These are phyloP conservation scores for Trichoderma harzianum DNA, from an alignment of 2,329 filamentous ascomycete species.

Conservation along the genomic window DNA sequence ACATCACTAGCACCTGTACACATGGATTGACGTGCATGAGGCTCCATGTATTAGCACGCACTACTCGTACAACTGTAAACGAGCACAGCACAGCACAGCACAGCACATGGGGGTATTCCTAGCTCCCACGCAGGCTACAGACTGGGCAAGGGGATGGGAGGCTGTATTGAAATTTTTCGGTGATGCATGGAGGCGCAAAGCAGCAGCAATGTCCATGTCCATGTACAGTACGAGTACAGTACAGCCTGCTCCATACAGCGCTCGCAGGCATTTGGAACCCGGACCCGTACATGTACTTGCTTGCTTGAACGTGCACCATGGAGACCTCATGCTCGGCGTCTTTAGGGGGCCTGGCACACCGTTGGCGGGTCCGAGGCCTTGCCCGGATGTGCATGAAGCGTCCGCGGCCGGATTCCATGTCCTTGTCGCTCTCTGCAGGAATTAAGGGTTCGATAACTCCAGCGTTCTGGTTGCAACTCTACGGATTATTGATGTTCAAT, in stretches of 20 bases:
- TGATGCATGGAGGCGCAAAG: not conserved
- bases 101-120: too few species aligned
- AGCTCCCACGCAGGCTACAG: not conserved
- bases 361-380: not conserved
- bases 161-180: not conserved
- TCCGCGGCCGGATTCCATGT: not conserved
- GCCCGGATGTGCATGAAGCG: conserved; percentile 8
- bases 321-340: not conserved
- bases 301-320: not conserved
- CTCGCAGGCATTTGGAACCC: not conserved
- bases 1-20: not conserved
- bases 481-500: not conserved
- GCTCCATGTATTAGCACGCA: not conserved
- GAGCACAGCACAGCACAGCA: too few species aligned
- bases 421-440: not conserved
- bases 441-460: not conserved
- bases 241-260: not conserved
- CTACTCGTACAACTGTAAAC: not conserved
- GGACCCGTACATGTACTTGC: not conserved
- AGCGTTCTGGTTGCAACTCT: not conserved
- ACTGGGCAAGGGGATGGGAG: not conserved
- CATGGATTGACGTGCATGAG: not conserved
- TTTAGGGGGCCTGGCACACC: not conserved
- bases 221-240: not conserved
- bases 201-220: not conserved